phyloP scores from a whole-genome alignment of 352 stramenopile species.

The Phytophthora litchii region DNA sequence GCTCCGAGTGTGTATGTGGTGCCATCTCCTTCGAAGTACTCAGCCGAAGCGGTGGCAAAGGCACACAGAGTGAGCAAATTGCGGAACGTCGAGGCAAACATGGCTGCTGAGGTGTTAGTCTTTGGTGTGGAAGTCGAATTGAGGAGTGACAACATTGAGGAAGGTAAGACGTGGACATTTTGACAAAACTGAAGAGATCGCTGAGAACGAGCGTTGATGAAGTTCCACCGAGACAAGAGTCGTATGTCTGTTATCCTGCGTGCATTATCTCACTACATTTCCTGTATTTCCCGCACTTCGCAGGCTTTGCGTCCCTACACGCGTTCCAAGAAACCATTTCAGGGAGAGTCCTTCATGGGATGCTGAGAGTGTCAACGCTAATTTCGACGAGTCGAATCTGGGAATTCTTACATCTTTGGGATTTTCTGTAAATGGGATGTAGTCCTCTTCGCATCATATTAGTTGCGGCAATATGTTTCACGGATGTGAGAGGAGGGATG shows the following conservation, averaged over 20 bases:
- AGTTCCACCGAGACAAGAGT: slow-evolving; percentile 9
- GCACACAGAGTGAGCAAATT: slow-evolving; percentile 4
- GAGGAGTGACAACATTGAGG: slow-evolving; percentile 6
- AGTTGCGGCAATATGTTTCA: neutral
- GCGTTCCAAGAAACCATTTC: slow-evolving; percentile 24
- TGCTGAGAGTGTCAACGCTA: neutral
- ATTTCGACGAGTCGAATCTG: neutral
- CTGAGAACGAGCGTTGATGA: slow-evolving; percentile 1
- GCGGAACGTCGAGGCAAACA: slow-evolving; percentile 12
- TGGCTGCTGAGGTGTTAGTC: slow-evolving; percentile 1
- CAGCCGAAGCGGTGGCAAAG: slow-evolving; percentile 7
- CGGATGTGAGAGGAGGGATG: too few relatives aligned
- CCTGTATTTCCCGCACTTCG: slow-evolving; percentile 5
- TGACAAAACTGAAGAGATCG: slow-evolving; percentile 12
- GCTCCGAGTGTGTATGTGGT: slow-evolving; percentile 50
- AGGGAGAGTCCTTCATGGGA: slow-evolving; percentile 6
- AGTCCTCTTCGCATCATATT: neutral
- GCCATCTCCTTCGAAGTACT: slow-evolving; percentile 43
- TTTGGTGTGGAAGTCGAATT: slow-evolving; percentile 18
- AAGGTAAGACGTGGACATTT: neutral
- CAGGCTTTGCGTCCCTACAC: neutral
- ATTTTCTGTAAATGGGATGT: slow-evolving; percentile 2
- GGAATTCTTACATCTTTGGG: slow-evolving; percentile 3
- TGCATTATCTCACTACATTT: slow-evolving; percentile 20
- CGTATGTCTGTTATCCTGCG: slow-evolving; percentile 1